Base-by-base conservation (phyloP, 202 grass and related monocot species). In the Sporobolus alterniflorus region DNA sequence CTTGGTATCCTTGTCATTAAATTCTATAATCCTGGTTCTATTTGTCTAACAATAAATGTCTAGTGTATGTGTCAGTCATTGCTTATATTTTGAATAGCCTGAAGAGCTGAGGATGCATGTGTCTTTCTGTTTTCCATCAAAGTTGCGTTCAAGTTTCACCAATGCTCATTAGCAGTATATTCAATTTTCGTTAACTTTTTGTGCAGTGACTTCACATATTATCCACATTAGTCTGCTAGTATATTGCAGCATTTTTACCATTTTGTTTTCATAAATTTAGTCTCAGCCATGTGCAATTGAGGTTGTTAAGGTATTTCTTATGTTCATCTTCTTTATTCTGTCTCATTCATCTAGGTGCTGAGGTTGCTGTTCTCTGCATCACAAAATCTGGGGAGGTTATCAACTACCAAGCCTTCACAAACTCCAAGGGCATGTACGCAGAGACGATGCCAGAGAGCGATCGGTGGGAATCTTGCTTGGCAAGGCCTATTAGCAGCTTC, bases 351-450 rank as follows among this genome's bases (percentile, higher is more conserved):
- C 6, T 82, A 98, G 92, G 90, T 62, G 90, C 96, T 0, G 96
- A 98, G 80, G 92, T 98, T 51, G 96, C 96, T 34, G 96, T 98
- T 61, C 91, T 98, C 34, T 98, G 96, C 91, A 93, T 98, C 81
- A 94, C 91, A 5, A 95, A 92, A 90, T 93, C 96, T 6, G 96
- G 93, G 1, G 96, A 98, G 59, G 96, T 98, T 49, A 89, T 98
- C 66, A 98, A 98, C 55, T 98, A 95, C 47, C 96, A 98, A 85
- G 96, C 91, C 22, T 98, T 95, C 87, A 98, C 96, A 67, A 85
- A 98, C 85, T 91, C 82, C 1, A 92, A 85, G 83, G 96, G 96
- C n/a, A 41, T 76, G 52, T 98, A 98, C 64, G 93, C 89, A 9
- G 96, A 98, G 87, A 98, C 96, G 0, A 96, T 98, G 93, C 91